Base-by-base conservation (phyloP, 495 filamentous ascomycete genomes). In the Neurospora africana region DNA sequence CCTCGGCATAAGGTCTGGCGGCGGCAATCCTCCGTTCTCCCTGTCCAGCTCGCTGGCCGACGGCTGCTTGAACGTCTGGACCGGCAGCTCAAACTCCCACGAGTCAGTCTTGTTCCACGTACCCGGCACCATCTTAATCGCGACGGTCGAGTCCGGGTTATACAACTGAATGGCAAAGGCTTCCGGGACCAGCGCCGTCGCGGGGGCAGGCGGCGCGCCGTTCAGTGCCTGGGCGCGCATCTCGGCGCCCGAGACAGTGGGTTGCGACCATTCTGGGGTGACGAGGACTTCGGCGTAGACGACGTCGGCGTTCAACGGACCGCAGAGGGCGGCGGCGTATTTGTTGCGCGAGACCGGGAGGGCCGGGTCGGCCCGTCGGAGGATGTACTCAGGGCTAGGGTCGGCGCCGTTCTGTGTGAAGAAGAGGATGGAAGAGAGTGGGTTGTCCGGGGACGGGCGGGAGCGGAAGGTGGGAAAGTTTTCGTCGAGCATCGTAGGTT, bases 41-140 rank as follows among this genome's bases (percentile, higher is more conserved):
- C 89, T 91, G 80, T 99, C 95, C 2, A 99, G 80, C 38, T 85
- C 86, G 11, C 92, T 93, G 0, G 84, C 81, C 0, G 91, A 94
- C 0, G 95, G 95, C 70, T 89, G 86, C 5, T 91, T 86, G 79
- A 99, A 99, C 58, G 89, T 91, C 70, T 89, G 88, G 77, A 94
- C 90, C 0, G 95, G 95, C 84, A 99, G 90, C 77, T 94, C 92
- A 80, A 99, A 99, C 71, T 94, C 92, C 89, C 94, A 99, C 68
- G 86, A 87, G 30, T 92, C 88, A 35, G 89, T 90, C 68, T 88
- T 89, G 75, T 90, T 92, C 92, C 92, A 97, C 69, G 88, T 86
- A 69, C 91, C 91, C 53, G 88, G 83, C 72, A 91, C 87, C 78
- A 92, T 87, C 78, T 85, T 89, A 58, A 98, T 85, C 0, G 83